Conservation (phyloP, 768 basidiomycete species). For the Agaricus sinodeliciosus region DNA sequence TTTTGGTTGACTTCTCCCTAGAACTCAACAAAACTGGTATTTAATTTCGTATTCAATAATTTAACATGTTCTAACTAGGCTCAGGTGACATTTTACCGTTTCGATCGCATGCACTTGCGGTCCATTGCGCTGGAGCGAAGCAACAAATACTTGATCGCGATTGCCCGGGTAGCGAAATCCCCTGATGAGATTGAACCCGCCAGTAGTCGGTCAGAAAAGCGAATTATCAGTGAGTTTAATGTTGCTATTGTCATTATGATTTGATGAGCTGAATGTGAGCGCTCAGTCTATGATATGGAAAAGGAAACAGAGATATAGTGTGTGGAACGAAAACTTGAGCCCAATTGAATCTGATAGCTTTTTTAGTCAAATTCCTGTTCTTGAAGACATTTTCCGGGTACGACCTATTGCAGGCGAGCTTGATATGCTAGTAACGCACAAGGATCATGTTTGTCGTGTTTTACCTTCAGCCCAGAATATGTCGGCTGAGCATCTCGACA, state of each 20-base stretch:
- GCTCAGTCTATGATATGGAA: slow-evolving; percentile 7
- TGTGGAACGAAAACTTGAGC: neutral
- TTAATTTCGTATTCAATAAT: neutral
- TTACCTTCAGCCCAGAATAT: neutral
- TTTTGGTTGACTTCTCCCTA: neutral
- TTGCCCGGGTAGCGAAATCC: slow-evolving; percentile 6
- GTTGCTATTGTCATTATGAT: neutral
- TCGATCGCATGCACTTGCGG: slow-evolving; percentile 2
- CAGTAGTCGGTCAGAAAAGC: slow-evolving; percentile 6
- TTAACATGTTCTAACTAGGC: neutral
- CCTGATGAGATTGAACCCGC: slow-evolving; percentile 5
- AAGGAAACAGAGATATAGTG: slow-evolving; percentile 3
- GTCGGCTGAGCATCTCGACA: neutral
- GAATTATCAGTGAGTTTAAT: slow-evolving; percentile 2
- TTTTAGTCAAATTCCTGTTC: slow-evolving; percentile 3
- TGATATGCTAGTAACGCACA: slow-evolving; percentile 6
- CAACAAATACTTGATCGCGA: slow-evolving; percentile 1
- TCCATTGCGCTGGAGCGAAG: slow-evolving; percentile 1
- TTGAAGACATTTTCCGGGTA: slow-evolving; percentile 1
- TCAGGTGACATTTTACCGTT: slow-evolving; percentile 2
- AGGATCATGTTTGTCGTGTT: slow-evolving; percentile 1
- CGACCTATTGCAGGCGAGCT: slow-evolving; percentile 4
- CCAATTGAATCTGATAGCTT: neutral
- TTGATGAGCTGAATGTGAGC: too few species aligned
- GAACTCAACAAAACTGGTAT: slow-evolving; percentile 3